Evolutionary conservation across 106 monocot species (phyloP), one percentile per base, ranked within the genome.

Genomic region (Acorus gramineus): DNA sequence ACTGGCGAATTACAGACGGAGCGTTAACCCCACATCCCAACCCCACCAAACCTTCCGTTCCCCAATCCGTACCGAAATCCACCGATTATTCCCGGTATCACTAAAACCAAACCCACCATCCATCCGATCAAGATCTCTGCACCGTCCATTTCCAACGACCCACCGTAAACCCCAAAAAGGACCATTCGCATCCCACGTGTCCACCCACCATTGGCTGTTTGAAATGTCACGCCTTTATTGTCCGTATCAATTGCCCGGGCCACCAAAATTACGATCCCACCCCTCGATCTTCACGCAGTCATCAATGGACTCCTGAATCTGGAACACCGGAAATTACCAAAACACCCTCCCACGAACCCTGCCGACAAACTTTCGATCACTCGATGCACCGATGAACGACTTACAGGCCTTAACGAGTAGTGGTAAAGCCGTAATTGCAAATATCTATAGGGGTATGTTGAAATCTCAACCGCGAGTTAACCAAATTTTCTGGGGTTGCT

Each of bases 151-250:
- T 28, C 28, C 28, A 28, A 28, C 28, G 28, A 28, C 28, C 28
- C 28, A 28, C 28, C 28, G 28, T 28, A 28, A 28, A 28, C 28
- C 28, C 28, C 0, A 28, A 28, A 28, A 28, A 28, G 28, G 28
- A 28, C 28, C 28, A 28, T 28, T 1, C 28, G 28, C 28, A 28
- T 28, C 28, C 28, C 49, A 63, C 63, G 63, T 63, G 63, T 5
- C 63, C 3, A 5, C 5, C 14, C 6, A 8, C 11, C 6, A 63
- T 63, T 63, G 63, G 63, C 7, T 14, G 2, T n/a, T 14, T 6
- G 13, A 8, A 63, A 50, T 45, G 49, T 50, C 63, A 63, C 63
- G 63, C 11, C 11, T 63, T 50, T 49, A 4, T 47, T 63, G 63
- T 50, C 63, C 63, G 63, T 63, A 63, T 63, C 63, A 47, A n/a